phyloP scores from a whole-genome alignment of 2,329 filamentous ascomycete species.

The Chaetothyriales sp. region DNA sequence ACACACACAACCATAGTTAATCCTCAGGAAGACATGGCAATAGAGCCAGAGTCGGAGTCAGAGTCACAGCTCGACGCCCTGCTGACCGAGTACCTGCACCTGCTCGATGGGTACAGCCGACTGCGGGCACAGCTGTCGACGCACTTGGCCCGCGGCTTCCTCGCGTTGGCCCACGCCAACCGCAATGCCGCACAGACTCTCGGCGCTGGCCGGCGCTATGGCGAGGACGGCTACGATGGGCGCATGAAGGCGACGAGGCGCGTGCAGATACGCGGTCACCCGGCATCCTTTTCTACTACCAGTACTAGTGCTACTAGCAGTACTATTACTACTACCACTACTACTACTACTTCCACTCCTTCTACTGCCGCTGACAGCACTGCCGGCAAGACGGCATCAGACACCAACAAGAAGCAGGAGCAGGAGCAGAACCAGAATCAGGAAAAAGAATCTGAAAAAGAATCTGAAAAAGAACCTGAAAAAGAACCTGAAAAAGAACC shows the following conservation, averaged over 20 bases:
- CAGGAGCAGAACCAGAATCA: background rate
- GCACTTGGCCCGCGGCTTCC: slow-evolving; percentile 26
- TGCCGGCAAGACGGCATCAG: background rate
- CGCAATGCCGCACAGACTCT: slow-evolving; percentile 28
- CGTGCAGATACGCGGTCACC: slow-evolving; percentile 6
- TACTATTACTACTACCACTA: background rate
- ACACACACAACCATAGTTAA: background rate
- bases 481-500: too few species aligned
- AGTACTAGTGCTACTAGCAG: background rate
- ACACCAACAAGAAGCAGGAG: background rate
- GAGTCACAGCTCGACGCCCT: slow-evolving; percentile 10
- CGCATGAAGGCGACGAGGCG: slow-evolving; percentile 35
- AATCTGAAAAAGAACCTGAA: too few species aligned
- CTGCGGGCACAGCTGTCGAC: slow-evolving; percentile 15
- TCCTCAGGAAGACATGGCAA: background rate
- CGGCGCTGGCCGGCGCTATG: slow-evolving; percentile 30
- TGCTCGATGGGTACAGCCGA: slow-evolving; percentile 18
- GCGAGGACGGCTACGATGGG: slow-evolving; percentile 37
- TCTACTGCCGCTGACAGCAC: background rate
- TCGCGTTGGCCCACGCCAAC: slow-evolving; percentile 37
- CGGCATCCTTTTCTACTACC: background rate
- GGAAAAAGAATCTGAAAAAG: too few species aligned
- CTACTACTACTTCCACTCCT: too few species aligned
- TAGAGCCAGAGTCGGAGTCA: background rate
- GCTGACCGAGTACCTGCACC: slow-evolving; percentile 16